A percentile compares a stretch with the other conserved stretches of the same genome.
phyloP scores from a whole-genome alignment of 2,329 filamentous ascomycete species.

The Alternaria novae-zelandiae region DNA sequence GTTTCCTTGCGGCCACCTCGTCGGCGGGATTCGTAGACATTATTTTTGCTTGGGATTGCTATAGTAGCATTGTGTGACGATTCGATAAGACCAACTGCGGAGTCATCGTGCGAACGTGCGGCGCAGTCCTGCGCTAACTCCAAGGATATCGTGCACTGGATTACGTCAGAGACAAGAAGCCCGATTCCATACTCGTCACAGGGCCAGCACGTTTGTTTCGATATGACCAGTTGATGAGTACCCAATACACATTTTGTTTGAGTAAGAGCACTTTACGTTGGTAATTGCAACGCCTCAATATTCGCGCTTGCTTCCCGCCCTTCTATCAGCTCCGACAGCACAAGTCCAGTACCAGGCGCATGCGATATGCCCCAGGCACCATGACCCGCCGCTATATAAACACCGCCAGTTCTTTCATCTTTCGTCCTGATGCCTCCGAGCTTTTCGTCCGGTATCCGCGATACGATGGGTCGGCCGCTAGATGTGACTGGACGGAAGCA shows the following conservation, averaged over 20 bases:
- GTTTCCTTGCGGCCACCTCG: not conserved
- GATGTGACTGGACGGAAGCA: constrained; percentile 76
- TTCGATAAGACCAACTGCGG: not conserved
- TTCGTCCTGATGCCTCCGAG: constrained; percentile 60
- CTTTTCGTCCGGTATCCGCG: constrained; percentile 61
- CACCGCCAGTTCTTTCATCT: constrained; percentile 61
- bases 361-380: constrained; percentile 72
- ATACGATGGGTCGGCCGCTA: constrained; percentile 68
- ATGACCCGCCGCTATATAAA: constrained; percentile 75
- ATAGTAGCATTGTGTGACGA: not conserved
- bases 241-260: not conserved
- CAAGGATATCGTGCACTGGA: not conserved
- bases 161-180: not conserved
- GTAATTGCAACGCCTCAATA: constrained; percentile 58
- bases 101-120: not conserved
- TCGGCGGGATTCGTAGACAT: not conserved
- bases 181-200: not conserved
- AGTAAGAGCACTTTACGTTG: constrained; percentile 2
- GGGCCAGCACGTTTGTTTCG: not conserved
- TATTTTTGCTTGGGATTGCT: not conserved
- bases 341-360: constrained; percentile 70
- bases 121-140: not conserved
- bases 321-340: constrained; percentile 73
- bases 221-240: not conserved
- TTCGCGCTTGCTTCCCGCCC: constrained; percentile 65